These are phyloP conservation scores for Arthroderma sp. DNA, from an alignment of 2,329 filamentous ascomycete species.

Conservation along the genomic window DNA sequence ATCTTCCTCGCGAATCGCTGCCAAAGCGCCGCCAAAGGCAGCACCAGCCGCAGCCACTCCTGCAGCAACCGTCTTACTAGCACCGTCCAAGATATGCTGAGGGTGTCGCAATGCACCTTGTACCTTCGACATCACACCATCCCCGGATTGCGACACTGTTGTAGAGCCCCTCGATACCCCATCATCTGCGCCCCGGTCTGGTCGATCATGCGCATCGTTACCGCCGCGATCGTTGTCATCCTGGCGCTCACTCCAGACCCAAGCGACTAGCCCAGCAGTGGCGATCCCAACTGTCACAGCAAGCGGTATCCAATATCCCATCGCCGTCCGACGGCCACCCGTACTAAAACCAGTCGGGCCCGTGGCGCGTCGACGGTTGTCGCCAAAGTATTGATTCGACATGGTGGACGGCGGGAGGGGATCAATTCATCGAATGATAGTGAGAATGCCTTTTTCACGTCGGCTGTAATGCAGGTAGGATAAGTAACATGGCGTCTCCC, in stretches of 20 bases:
- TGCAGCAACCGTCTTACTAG: slow-evolving; percentile 66
- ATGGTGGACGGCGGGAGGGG: slow-evolving; percentile 13
- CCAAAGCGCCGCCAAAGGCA: slow-evolving; percentile 67
- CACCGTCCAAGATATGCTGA: slow-evolving; percentile 74
- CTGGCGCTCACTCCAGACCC: slow-evolving; percentile 83
- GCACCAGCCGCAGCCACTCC: slow-evolving; percentile 73
- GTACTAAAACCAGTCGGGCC: slow-evolving; percentile 30
- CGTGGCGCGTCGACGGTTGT: slow-evolving; percentile 26
- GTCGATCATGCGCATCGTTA: slow-evolving; percentile 30
- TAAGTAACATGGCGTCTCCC: no score
- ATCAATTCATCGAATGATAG: background rate
- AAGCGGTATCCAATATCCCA: slow-evolving; percentile 76
- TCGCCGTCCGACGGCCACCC: slow-evolving; percentile 27
- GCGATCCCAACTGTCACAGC: slow-evolving; percentile 77
- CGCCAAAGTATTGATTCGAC: slow-evolving; percentile 26
- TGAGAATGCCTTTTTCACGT: background rate
- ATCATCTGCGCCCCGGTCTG: slow-evolving; percentile 14
- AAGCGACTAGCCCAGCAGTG: slow-evolving; percentile 72
- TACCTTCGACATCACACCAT: slow-evolving; percentile 59
- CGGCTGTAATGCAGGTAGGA: no score
- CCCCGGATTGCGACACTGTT: slow-evolving; percentile 30
- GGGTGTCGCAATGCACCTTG: slow-evolving; percentile 69
- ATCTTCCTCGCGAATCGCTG: slow-evolving; percentile 73
- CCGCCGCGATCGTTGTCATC: slow-evolving; percentile 58
- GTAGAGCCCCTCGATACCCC: slow-evolving; percentile 18